Evolutionary conservation across 257 asterid genomes (phyloP), one percentile per base, ranked within the genome.

Genomic region (Solanum corneliomulleri): DNA sequence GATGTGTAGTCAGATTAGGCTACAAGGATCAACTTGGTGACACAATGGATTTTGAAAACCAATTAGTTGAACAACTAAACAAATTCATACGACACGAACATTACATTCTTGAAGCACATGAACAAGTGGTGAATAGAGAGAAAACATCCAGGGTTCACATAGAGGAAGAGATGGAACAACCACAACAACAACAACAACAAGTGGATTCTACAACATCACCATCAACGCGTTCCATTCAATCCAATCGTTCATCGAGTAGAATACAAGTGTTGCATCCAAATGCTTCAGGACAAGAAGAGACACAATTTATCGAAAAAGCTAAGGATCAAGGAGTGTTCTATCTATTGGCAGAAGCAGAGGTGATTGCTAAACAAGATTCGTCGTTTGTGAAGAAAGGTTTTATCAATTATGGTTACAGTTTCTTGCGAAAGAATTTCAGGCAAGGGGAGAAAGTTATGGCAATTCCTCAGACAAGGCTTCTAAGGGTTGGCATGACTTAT

Each of bases 401-500:
- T 35, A 91, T 93, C 18, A 92, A 94, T 75, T 89, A 89, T 75
- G 95, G 91, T 2, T 95, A 94, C 70, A 68, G 78, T 87, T 93
- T 95, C 64, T 86, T 94, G 35, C 85, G 98, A 89, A 95, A 93
- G 91, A 95, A 94, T 62, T 93, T 91, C 89, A 93, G 98, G 83
- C 89, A 94, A 86, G 95, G 95, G 25, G 94, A 91, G 88, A 94
- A 92, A 74, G 25, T 76, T 49, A 64, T 94, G 90, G 96, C 92
- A 6, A 94, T 95, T 87, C 98, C 98, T 3, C 86, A 90, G 45
- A 88, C 88, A 6, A 91, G 92, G 92, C 94, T 93, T 83, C 92
- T 95, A 10, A 92, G 92, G 77, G 96, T 95, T 70, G 98, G 98
- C 44, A 95, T 95, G 96, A 92, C 93, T 1, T 95, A 93, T 58